Evolutionary conservation across 768 basidiomycete species (phyloP), one percentile per base, ranked within the genome.

Genomic region (Omphalotus guepiniiformis): DNA sequence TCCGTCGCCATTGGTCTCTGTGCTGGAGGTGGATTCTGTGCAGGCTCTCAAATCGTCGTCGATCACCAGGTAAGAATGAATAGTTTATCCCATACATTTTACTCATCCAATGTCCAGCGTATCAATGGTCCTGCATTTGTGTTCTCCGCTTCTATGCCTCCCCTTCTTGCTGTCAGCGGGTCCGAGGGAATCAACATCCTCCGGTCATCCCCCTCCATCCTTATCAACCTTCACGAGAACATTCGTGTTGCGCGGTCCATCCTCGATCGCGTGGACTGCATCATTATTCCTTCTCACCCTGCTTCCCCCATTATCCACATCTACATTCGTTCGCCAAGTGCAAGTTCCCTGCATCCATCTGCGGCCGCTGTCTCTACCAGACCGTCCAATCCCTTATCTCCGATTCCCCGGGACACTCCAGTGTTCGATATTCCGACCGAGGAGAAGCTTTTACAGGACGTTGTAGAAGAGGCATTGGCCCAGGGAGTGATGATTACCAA

Each of bases 71-170:
- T 87, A 55, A 18, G 67, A 43, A 25, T 27, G 8, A 21, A 2
- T 19, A 6, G 2, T 12, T 3, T 19, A 15, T 15, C 18, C 3
- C 8, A 3, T 21, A 18, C 44, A 19, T 23, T 7, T 34, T 22
- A 39, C 36, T 51, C 39, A 40, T 30, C 9, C 13, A 26, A 26
- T 29, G 3, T 41, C 27, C 58, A 96, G 81, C 93, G 93, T 38
- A 96, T 95, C 77, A 98, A 98, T 62, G 92, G 90, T 13, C 84
- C 92, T 3, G 83, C 93, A 0, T 95, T 92, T 63, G 93, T 99
- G 50, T 99, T 93, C 73, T 96, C 95, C 1, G 96, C 96, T 15
- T 83, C 95, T 2, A 83, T 95, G 71, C 96, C 96, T 0, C 80
- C 91, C 2, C 76, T 94, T 35, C 82, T 98, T 30, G 83, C 91